A percentile compares a stretch with the other conserved stretches of the same genome.
These are phyloP conservation scores for Ceratocystis cubensis DNA, from an alignment of 2,329 filamentous ascomycete genomes.

Conservation along the genomic window DNA sequence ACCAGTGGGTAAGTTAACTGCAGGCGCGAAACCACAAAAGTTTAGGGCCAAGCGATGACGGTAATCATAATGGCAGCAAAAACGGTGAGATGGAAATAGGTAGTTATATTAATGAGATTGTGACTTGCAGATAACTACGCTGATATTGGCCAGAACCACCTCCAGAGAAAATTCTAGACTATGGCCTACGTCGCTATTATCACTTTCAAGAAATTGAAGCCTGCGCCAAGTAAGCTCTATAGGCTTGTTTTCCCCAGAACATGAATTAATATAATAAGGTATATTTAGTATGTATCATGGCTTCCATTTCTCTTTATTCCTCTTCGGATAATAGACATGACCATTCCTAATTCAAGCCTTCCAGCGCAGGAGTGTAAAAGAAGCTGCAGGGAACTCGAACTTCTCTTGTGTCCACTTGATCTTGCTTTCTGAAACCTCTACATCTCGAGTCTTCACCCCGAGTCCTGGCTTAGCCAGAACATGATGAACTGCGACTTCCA, in stretches of 20 bases:
- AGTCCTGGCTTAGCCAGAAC: conserved; percentile 45
- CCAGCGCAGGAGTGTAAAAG: conserved; percentile 50
- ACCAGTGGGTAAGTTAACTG: background rate
- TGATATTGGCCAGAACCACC: background rate
- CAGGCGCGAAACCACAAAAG: background rate
- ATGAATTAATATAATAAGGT: too few species aligned
- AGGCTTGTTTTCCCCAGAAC: too few species aligned
- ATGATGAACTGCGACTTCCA: conserved; percentile 46
- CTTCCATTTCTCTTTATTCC: too few species aligned
- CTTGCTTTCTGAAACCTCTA: conserved; percentile 31
- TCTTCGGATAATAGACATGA: background rate
- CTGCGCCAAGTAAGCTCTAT: too few species aligned
- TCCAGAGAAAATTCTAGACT: too few species aligned
- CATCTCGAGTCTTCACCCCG: conserved; percentile 47
- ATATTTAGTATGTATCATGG: too few species aligned
- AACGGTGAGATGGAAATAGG: background rate
- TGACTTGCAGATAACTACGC: background rate
- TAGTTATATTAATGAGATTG: background rate
- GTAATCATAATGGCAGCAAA: background rate
- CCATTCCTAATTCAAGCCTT: conserved; percentile 29
- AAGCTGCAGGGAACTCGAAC: conserved; percentile 54
- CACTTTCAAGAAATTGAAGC: too few species aligned
- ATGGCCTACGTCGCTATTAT: too few species aligned
- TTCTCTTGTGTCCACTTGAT: conserved; percentile 46
- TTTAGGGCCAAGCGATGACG: background rate